Conservation (phyloP, 805 yeast genomes). For the Candida qinlingensis region DNA sequence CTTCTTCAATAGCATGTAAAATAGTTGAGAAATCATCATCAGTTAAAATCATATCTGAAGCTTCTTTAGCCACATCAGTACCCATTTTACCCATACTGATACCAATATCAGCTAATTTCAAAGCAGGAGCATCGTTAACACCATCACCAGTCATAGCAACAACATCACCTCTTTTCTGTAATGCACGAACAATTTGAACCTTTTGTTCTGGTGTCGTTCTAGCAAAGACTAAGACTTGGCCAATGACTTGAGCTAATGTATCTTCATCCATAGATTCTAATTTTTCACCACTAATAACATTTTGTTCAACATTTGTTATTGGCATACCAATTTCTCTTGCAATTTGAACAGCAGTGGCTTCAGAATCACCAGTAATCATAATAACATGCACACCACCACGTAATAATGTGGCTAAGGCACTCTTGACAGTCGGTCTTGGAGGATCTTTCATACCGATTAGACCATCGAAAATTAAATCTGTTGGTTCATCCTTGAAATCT, state of each 20-base stretch:
- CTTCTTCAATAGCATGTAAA: slow-evolving; percentile 90
- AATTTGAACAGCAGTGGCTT: slow-evolving; percentile 78
- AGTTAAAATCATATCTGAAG: slow-evolving; percentile 94
- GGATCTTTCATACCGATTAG: slow-evolving; percentile 96
- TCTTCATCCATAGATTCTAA: slow-evolving; percentile 70
- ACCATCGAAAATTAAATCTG: slow-evolving; percentile 73
- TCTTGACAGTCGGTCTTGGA: slow-evolving; percentile 82
- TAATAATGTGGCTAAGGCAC: slow-evolving; percentile 68
- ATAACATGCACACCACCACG: slow-evolving; percentile 96
- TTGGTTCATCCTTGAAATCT: slow-evolving; percentile 40
- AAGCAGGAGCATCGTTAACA: slow-evolving; percentile 97
- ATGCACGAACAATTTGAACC: slow-evolving; percentile 81
- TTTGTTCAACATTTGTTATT: slow-evolving; percentile 49
- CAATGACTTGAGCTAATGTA: slow-evolving; percentile 68
- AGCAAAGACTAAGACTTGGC: slow-evolving; percentile 84
- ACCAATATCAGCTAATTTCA: slow-evolving; percentile 93
- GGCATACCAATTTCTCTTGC: slow-evolving; percentile 92
- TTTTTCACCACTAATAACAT: slow-evolving; percentile 82
- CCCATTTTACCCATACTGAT: slow-evolving; percentile 92
- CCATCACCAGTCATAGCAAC: slow-evolving; percentile 99
- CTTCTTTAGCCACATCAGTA: slow-evolving; percentile 97
- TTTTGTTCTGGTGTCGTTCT: slow-evolving; percentile 95
- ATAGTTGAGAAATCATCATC: slow-evolving; percentile 97
- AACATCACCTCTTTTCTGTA: slow-evolving; percentile 86
- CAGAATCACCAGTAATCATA: slow-evolving; percentile 96